phyloP scores from a whole-genome alignment of 306 rosid species.

The Pterocarpus santalinus region DNA sequence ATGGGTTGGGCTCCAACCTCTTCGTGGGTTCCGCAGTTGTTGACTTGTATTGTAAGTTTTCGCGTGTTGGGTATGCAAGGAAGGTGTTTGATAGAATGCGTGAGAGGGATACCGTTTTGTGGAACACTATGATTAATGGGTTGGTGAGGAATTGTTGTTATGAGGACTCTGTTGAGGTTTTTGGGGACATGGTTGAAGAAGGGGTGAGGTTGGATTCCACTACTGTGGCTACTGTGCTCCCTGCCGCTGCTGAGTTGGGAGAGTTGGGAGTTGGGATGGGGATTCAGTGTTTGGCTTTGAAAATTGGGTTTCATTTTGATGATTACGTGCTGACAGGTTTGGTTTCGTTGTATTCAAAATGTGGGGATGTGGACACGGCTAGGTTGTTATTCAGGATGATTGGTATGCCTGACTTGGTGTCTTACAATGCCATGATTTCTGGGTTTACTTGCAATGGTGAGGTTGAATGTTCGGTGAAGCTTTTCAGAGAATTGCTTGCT shows the following conservation, averaged over 20 bases:
- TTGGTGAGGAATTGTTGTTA: slow-evolving; percentile 67
- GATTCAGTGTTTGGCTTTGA: slow-evolving; percentile 77
- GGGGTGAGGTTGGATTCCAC: slow-evolving; percentile 68
- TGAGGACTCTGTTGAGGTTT: slow-evolving; percentile 57
- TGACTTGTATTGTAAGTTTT: slow-evolving; percentile 71
- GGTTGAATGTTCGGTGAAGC: slow-evolving; percentile 63
- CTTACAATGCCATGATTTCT: slow-evolving; percentile 90
- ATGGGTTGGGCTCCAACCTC: slow-evolving; percentile 65
- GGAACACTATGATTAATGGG: slow-evolving; percentile 89
- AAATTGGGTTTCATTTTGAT: slow-evolving; percentile 69
- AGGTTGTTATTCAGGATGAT: slow-evolving; percentile 72
- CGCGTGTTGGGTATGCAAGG: slow-evolving; percentile 63
- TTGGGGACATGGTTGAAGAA: slow-evolving; percentile 64
- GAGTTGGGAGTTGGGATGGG: slow-evolving; percentile 71
- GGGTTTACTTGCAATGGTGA: slow-evolving; percentile 78
- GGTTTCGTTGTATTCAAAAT: slow-evolving; percentile 84
- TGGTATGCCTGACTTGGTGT: slow-evolving; percentile 69
- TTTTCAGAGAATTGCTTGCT: slow-evolving; percentile 71
- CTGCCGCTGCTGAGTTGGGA: slow-evolving; percentile 80
- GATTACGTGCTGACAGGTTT: slow-evolving; percentile 78
- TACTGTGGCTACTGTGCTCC: slow-evolving; percentile 71
- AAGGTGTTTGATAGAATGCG: slow-evolving; percentile 84
- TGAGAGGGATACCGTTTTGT: slow-evolving; percentile 71
- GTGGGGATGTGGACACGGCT: slow-evolving; percentile 63
- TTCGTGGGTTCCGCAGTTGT: slow-evolving; percentile 79